Percentiles rank a stretch among this genome's conserved stretches.
phyloP scores from a whole-genome alignment of 108 stramenopile genomes.

The Fistulifera pelliculosa region DNA sequence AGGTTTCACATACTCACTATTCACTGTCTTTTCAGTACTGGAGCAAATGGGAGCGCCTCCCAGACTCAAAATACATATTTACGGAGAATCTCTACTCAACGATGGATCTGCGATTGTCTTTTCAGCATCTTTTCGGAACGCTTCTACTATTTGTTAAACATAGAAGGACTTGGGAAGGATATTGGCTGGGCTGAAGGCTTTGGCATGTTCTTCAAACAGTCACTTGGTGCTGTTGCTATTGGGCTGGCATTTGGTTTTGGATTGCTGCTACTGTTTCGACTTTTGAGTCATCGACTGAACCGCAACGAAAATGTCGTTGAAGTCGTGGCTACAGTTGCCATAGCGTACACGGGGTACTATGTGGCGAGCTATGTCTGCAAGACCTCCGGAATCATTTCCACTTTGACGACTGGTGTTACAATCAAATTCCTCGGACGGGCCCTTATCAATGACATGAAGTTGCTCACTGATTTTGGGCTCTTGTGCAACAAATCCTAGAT shows the following conservation, averaged over 20 bases:
- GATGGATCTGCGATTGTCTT: conserved; percentile 66
- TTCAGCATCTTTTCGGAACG: conserved; percentile 61
- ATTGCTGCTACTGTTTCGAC: conserved; percentile 33
- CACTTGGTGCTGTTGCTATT: conserved; percentile 42
- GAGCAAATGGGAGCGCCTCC: conserved; percentile 61
- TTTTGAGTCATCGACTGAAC: conserved; percentile 52
- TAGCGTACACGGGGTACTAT: conserved; percentile 80
- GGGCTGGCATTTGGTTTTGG: conserved; percentile 66
- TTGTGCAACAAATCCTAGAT: conserved; percentile 79
- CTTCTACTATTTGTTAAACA: conserved; percentile 35
- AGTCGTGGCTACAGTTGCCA: conserved; percentile 63
- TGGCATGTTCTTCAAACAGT: conserved; percentile 38
- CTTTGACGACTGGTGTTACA: conserved; percentile 55
- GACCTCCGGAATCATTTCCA: conserved; percentile 71
- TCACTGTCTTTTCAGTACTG: conserved; percentile 36
- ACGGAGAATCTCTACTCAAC: conserved; percentile 21
- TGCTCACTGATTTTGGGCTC: conserved; percentile 66
- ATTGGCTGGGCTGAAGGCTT: conserved; percentile 25
- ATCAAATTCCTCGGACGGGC: conserved; percentile 41
- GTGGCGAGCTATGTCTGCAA: conserved; percentile 51
- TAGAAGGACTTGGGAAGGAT: conserved; percentile 41
- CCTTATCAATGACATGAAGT: conserved; percentile 47
- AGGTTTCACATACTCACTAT: too few species aligned
- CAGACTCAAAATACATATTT: conserved; percentile 67
- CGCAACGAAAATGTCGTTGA: conserved; percentile 67